These are phyloP conservation scores for Tuber aestivum DNA, from an alignment of 495 filamentous ascomycete genomes.

Conservation along the genomic window DNA sequence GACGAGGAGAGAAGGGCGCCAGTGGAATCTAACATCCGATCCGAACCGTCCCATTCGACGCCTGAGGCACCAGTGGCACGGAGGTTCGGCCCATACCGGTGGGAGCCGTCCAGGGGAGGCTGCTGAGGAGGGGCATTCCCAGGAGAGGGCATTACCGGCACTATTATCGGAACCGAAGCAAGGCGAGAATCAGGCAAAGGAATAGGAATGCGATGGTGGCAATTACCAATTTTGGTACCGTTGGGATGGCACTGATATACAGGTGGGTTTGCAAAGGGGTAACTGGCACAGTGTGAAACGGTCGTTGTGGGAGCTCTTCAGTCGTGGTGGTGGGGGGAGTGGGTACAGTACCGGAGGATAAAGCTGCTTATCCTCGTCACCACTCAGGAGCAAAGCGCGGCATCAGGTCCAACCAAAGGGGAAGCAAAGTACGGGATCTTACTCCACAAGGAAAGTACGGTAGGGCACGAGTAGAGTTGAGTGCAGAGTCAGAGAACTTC, in stretches of 20 bases:
- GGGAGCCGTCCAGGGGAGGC: constrained; percentile 22
- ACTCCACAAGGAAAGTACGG: neutral
- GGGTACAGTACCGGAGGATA: neutral
- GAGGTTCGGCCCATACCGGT: constrained; percentile 9
- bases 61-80: constrained; percentile 15
- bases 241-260: neutral
- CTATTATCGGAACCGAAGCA: neutral
- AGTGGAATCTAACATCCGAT: constrained; percentile 15
- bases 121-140: constrained; percentile 19
- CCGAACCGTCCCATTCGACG: constrained; percentile 24
- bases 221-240: neutral
- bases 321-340: neutral
- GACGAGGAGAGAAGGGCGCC: constrained; percentile 22
- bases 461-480: neutral
- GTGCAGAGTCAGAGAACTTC: neutral
- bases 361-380: neutral
- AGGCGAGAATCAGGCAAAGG: neutral
- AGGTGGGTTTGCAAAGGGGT: neutral
- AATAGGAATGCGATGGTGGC: neutral
- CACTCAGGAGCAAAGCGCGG: neutral
- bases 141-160: constrained; percentile 29
- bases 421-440: neutral
- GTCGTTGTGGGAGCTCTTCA: neutral
- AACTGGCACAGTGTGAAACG: neutral
- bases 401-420: neutral